phyloP scores from a whole-genome alignment of 768 basidiomycete species.

The Boletus tomentosulus region DNA sequence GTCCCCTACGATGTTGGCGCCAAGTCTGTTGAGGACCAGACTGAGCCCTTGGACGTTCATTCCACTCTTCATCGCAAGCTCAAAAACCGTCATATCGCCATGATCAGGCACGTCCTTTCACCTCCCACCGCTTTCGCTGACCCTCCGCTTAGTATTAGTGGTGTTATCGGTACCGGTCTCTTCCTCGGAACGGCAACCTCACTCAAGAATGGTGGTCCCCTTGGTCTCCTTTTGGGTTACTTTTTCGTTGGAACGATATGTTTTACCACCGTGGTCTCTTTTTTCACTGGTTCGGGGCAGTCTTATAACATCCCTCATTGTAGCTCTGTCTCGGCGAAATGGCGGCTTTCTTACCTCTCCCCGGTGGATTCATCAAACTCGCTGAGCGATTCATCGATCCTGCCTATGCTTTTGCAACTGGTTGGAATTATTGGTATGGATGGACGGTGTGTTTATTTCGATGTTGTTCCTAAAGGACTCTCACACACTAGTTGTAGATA shows the following conservation, averaged over 20 bases:
- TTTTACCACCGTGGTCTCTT: constrained; percentile 35
- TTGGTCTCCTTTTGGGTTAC: constrained; percentile 45
- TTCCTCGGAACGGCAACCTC: constrained; percentile 34
- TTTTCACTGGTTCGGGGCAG: neutral
- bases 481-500: constrained; percentile 6
- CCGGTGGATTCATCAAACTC: constrained; percentile 45
- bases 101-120: constrained; percentile 26
- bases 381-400: constrained; percentile 47
- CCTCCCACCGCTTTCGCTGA: neutral
- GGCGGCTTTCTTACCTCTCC: constrained; percentile 41
- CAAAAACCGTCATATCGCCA: constrained; percentile 33
- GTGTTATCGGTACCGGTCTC: constrained; percentile 41
- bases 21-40: constrained; percentile 8
- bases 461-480: neutral
- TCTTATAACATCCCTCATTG: neutral
- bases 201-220: constrained; percentile 40
- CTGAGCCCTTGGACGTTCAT: neutral
- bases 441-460: constrained; percentile 25
- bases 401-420: constrained; percentile 41
- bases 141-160: constrained; percentile 22
- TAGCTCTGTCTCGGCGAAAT: constrained; percentile 41
- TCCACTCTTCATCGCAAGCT: constrained; percentile 25
- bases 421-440: constrained; percentile 41
- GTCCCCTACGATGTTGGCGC: constrained; percentile 6
- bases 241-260: constrained; percentile 34